These are phyloP conservation scores for Candida sanyiensis DNA, from an alignment of 805 yeast species.

Conservation along the genomic window DNA sequence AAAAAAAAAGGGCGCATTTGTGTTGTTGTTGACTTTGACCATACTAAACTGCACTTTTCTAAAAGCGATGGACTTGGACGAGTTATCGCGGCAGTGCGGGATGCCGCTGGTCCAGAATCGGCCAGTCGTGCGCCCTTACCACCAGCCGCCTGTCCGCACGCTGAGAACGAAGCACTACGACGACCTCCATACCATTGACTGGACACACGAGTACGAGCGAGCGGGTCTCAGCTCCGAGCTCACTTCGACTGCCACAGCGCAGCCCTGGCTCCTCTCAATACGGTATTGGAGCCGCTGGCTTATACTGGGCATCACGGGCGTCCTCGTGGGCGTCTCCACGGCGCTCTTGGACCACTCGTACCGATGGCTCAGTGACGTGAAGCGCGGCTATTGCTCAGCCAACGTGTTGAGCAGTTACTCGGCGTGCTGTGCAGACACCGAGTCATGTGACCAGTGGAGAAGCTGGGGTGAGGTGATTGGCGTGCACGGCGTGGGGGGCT, in stretches of 20 bases:
- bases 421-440: constrained; percentile 29
- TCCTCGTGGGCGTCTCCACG: constrained; percentile 43
- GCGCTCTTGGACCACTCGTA: constrained; percentile 44
- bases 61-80: constrained; percentile 1
- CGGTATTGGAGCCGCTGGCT: constrained; percentile 37
- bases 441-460: constrained; percentile 31
- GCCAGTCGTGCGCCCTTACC: neutral
- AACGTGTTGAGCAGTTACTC: constrained; percentile 25
- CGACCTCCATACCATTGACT: constrained; percentile 43
- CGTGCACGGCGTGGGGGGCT: constrained; percentile 25
- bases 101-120: constrained; percentile 4
- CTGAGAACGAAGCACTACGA: constrained; percentile 26
- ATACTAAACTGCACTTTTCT: neutral
- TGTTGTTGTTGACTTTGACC: constrained; percentile 1
- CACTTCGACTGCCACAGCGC: neutral
- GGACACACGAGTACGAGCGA: constrained; percentile 41
- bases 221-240: neutral
- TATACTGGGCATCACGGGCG: constrained; percentile 39
- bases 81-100: neutral
- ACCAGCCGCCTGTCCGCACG: constrained; percentile 5
- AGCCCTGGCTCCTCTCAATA: constrained; percentile 8
- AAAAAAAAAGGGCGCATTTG: too few relatives aligned
- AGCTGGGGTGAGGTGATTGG: constrained; percentile 29
- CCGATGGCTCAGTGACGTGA: constrained; percentile 45
- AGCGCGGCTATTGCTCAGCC: constrained; percentile 45